Base-by-base conservation (phyloP, 305 asterid genomes). In the Solanum chacoense region DNA sequence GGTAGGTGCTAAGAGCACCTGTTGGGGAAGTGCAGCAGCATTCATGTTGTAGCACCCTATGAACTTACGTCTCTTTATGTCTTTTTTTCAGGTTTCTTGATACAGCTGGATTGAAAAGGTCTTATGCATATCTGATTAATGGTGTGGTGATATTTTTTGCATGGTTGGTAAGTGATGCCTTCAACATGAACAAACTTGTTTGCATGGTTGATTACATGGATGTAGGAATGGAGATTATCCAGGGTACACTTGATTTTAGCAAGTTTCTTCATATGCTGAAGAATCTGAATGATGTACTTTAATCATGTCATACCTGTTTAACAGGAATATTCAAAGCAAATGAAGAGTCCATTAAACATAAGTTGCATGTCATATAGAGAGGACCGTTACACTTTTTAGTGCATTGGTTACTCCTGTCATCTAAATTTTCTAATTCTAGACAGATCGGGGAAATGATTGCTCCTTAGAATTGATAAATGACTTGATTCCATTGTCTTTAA, bases 101-200 rank as follows among this genome's bases (percentile, higher is more conserved):
- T 91, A 92, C 92, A 37, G 93, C 95, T 88, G 99, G 99, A 90
- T 85, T 96, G 97, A 97, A 97, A 95, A 94, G 90, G 89, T 96
- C 98, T 50, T 91, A 13, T 65, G 95, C 95, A 10, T 97, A 97
- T 91, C 91, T 96, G 87, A 91, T 94, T 89, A 97, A 96, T 83
- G 99, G 99, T 26, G 90, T 97, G 76, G 91, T 92, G 76, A 97
- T 97, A 90, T 96, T 97, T 88, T 93, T 95, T 89, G 94, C 95
- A 90, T 97, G 98, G 99, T 90, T 97, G 98, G 99, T 96, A 88
- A 85, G 98, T 94, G 69, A 22, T 83, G 67, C 10, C 37, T 40
- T 74, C 84, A 37, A 67, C 28, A 22, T 74, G 75, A 87, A 87
- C 67, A 22, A 34, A 55, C 31, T 59, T 84, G 87, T 84, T 59